phyloP scores from a whole-genome alignment of 169 alveolate species.

The Cardiosporidium cionae region DNA sequence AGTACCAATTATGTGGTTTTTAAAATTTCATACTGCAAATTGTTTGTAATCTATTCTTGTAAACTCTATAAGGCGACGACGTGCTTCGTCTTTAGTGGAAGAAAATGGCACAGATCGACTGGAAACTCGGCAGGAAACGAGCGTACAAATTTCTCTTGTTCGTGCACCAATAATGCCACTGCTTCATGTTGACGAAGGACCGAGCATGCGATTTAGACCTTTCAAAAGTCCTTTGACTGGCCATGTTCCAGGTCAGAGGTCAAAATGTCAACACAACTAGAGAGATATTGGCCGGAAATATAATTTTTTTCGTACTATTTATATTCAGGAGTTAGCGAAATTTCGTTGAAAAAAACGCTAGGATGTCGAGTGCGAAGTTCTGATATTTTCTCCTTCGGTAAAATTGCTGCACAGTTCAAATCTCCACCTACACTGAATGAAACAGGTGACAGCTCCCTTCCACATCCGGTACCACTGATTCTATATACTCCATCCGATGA shows the following conservation, averaged over 20 bases:
- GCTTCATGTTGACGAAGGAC: conserved; percentile 55
- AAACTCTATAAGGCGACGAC: too few species aligned
- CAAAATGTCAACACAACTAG: conserved; percentile 11
- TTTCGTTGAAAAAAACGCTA: conserved; percentile 56
- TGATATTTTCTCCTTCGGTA: conserved; percentile 29
- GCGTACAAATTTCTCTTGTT: conserved; percentile 52
- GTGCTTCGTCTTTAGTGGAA: too few species aligned
- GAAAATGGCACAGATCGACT: too few species aligned
- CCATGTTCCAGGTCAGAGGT: conserved; percentile 51
- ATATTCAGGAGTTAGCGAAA: conserved; percentile 45
- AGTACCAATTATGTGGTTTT: too few species aligned
- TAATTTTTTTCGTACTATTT: background rate
- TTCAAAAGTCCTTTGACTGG: conserved; percentile 63
- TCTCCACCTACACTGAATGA: conserved; percentile 16
- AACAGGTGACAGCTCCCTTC: background rate
- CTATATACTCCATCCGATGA: conserved; percentile 56
- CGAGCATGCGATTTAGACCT: conserved; percentile 51
- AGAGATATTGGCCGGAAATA: background rate
- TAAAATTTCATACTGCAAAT: too few species aligned
- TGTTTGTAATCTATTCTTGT: too few species aligned
- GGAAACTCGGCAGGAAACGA: too few species aligned
- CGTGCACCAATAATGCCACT: conserved; percentile 59
- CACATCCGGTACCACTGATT: conserved; percentile 40
- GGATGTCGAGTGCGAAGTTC: conserved; percentile 48
- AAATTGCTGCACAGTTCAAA: conserved; percentile 19